phyloP scores from a whole-genome alignment of 352 stramenopile species.

The Pythium vanterpoolii region DNA sequence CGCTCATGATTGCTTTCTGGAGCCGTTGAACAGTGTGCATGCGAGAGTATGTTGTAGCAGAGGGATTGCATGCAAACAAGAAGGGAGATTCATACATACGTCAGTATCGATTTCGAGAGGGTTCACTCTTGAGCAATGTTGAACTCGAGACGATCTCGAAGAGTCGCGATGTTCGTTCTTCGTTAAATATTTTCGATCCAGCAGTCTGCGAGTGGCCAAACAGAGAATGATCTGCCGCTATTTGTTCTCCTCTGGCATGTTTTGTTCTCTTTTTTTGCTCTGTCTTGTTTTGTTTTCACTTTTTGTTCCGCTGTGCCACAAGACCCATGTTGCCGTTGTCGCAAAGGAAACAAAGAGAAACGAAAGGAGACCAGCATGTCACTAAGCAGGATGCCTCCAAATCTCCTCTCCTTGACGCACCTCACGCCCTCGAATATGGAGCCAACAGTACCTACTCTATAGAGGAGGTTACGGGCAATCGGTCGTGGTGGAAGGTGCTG shows the following conservation, averaged over 20 bases:
- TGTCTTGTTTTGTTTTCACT: not conserved
- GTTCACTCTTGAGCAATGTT: not conserved
- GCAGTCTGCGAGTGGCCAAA: not conserved
- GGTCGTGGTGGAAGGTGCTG: constrained; percentile 7
- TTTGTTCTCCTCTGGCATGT: not conserved
- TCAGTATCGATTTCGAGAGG: constrained; percentile 12
- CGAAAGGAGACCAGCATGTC: not conserved
- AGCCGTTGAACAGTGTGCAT: not conserved
- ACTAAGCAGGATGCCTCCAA: not conserved
- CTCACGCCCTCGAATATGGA: constrained; percentile 1
- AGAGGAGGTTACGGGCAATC: constrained; percentile 10
- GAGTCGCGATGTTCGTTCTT: constrained; percentile 10
- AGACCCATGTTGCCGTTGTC: constrained; percentile 7
- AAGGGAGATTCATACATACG: not conserved
- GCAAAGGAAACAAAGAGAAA: not conserved
- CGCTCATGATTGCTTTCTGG: constrained; percentile 1
- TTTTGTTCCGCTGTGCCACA: constrained; percentile 12
- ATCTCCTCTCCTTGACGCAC: constrained; percentile 3
- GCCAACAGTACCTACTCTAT: constrained; percentile 2
- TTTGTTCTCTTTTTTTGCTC: constrained; percentile 9
- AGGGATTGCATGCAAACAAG: not conserved
- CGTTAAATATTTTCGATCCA: not conserved
- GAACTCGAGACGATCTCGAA: constrained; percentile 16
- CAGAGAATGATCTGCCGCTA: not conserved
- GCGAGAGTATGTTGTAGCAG: not conserved